Base-by-base conservation (phyloP, 2,329 filamentous ascomycete species). In the Fusarium ramigenum region DNA sequence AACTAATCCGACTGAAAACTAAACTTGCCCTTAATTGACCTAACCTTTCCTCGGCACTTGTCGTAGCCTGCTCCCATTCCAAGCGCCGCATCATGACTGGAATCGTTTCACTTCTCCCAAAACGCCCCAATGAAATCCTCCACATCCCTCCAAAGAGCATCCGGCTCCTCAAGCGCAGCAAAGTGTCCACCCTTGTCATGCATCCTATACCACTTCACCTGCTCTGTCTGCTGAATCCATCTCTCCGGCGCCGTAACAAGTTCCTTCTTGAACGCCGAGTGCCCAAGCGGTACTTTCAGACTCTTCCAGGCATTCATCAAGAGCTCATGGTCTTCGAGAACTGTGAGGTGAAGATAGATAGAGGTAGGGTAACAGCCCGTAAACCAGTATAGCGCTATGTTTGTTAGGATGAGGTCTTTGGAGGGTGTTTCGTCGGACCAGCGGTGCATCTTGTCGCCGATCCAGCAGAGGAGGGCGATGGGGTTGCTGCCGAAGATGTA, bases 131-230 rank as follows among this genome's bases (percentile, higher is more conserved):
- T 56, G 23, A 74, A 74, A 9, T 72, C 68, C 36, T 70, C 30
- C 8, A 74, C 36, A 21, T 74, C 72, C 3, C 53, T 64, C 71
- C 61, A 74, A 42, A 74, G 32, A 4, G 46, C 11, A 16, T 74
- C 59, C 1, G 72, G 71, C 30, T 63, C 49, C 28, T 74, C 72
- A 19, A 74, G 68, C 10, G 68, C 72, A 56, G 68, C 60, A 58
- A 74, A 74, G 32, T 74, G 72, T 2, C 72, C 72, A 9, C 72
- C 72, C n/a, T 50, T 52, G 2, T 32, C 68, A 21, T 70, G 66
- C 47, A 70, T 66, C 10, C 49, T 62, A 28, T 70, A 57, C 68
- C 68, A 70, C 14, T 60, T 70, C 1, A 70, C 36, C 23, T 70
- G 66, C n/a, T 61, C 30, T 4, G 68, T 57, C 19, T 56, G 28